Base-by-base conservation (phyloP, 257 asterid species). In the Petunia secreta region DNA sequence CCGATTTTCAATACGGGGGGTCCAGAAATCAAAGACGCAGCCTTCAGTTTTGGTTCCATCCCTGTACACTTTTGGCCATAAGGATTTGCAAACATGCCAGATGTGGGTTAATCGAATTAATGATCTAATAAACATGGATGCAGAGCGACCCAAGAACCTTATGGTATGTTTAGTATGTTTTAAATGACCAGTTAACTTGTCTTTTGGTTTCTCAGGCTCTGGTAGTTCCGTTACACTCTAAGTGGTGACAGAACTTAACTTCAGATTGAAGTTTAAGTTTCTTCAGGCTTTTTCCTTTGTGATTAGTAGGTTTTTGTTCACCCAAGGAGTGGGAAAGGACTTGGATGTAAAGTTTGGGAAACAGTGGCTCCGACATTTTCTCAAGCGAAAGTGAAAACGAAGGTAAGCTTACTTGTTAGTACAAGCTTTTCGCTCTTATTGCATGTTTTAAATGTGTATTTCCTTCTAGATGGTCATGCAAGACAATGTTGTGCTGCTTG, bases 281-380 rank as follows among this genome's bases (percentile, higher is more conserved):
- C 73, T 39, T 80, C 79, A 44, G 69, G 65, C 81, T 78, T 78
- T 64, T 34, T 25, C 34, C 77, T 82, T 80, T 83, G 84, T 85
- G 83, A 85, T 78, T 82, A 84, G 88, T 85, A 96, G 99, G 98
- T 96, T 84, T 89, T 96, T 81, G 92, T 96, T 80, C 89, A 96
- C 84, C 99, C 99, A 82, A 87, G 82, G 89, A 94, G 99, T 85
- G 99, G 98, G 80, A 94, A 96, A 87, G 94, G 92, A 80, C 89
- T 91, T 52, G 98, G 98, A 77, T 82, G 92, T 80, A 89, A 84
- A 78, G 85, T 88, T 81, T 96, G 99, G 99, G 97, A 94, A 82
- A 82, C 88, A 8, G 94, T 96, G 83, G 91, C 92, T 84, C 99
- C 95, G n/a, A 85, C 92, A 74, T 96, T 96, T 89, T 88, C 87